phyloP scores from a whole-genome alignment of 192 early-diverging fungal genomes.

The Podila verticillata region DNA sequence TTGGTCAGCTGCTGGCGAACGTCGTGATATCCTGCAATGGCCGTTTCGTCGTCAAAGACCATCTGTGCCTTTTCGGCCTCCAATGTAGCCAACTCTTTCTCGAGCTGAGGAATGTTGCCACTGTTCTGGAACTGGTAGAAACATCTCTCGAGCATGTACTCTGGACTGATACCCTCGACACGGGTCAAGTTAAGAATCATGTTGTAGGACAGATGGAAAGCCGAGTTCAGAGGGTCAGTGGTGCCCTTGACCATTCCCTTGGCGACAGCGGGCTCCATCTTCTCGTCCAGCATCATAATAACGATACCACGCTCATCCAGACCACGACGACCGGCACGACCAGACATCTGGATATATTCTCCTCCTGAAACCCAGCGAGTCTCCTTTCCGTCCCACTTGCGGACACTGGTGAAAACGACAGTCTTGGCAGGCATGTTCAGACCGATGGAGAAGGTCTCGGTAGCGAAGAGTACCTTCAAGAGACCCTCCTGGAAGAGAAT shows the following conservation, averaged over 20 bases:
- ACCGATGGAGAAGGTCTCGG: conserved; percentile 99
- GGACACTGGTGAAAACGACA: conserved; percentile 93
- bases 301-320: conserved; percentile 97
- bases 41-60: conserved; percentile 74
- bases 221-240: conserved; percentile 87
- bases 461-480: conserved; percentile 97
- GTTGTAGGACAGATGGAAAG: conserved; percentile 95
- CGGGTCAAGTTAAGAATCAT: conserved; percentile 97
- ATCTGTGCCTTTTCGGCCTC: conserved; percentile 63
- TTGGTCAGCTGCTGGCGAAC: conserved; percentile 75
- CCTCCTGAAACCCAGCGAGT: conserved; percentile 83
- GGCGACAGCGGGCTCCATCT: conserved; percentile 91
- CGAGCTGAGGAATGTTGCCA: conserved; percentile 80
- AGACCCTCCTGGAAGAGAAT: conserved; percentile 98
- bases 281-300: conserved; percentile 95
- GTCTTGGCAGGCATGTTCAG: conserved; percentile 99
- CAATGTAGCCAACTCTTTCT: conserved; percentile 67
- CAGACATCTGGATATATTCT: conserved; percentile 99
- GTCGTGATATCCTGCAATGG: conserved; percentile 79
- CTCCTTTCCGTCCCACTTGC: conserved; percentile 93
- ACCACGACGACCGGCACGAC: conserved; percentile 96
- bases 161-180: conserved; percentile 92
- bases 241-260: conserved; percentile 92
- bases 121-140: conserved; percentile 95
- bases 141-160: conserved; percentile 90